Evolutionary conservation across 202 grass and related monocot genomes (phyloP).

Genomic region (Schoenoplectus tabernaemontani): DNA sequence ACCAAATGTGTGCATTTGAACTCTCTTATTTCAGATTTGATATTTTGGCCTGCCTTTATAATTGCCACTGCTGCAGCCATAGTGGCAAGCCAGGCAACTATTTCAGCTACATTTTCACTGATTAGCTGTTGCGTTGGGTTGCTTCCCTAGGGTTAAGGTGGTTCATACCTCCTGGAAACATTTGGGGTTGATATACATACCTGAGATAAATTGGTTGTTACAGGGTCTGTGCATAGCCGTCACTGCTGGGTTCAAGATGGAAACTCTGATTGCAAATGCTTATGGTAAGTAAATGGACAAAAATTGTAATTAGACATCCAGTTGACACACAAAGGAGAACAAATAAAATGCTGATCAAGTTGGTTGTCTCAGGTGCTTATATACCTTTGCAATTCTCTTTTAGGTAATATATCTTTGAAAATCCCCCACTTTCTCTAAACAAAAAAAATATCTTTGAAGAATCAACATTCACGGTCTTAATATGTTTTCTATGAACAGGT

Average conservation of each 20-base stretch:
- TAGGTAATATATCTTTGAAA: too few relatives aligned
- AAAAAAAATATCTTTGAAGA: neutral
- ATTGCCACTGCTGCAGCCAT: constrained; percentile 69
- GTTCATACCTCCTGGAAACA: constrained; percentile 75
- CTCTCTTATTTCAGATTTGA: constrained; percentile 44
- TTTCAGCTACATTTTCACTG: constrained; percentile 84
- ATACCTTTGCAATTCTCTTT: neutral
- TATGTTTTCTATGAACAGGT: constrained; percentile 39
- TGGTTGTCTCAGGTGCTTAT: neutral
- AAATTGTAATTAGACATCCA: neutral
- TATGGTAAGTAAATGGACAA: constrained; percentile 50
- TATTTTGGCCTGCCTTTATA: constrained; percentile 81
- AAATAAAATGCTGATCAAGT: neutral
- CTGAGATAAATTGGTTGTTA: constrained; percentile 87
- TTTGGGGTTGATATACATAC: constrained; percentile 85
- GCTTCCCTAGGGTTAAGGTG: constrained; percentile 78
- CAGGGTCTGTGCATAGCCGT: constrained; percentile 88
- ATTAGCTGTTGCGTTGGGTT: constrained; percentile 58
- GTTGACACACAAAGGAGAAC: constrained; percentile 10
- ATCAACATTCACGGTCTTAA: neutral
- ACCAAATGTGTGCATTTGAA: constrained; percentile 23
- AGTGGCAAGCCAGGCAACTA: constrained; percentile 90
- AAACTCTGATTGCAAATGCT: constrained; percentile 87
- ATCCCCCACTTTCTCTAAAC: too few relatives aligned
- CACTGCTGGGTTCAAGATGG: constrained; percentile 80